A percentile compares a stretch with the other conserved stretches of the same genome.
Evolutionary conservation across 371 early-diverging fungal genomes (phyloP).

Genomic region (Mucor plumbeus): DNA sequence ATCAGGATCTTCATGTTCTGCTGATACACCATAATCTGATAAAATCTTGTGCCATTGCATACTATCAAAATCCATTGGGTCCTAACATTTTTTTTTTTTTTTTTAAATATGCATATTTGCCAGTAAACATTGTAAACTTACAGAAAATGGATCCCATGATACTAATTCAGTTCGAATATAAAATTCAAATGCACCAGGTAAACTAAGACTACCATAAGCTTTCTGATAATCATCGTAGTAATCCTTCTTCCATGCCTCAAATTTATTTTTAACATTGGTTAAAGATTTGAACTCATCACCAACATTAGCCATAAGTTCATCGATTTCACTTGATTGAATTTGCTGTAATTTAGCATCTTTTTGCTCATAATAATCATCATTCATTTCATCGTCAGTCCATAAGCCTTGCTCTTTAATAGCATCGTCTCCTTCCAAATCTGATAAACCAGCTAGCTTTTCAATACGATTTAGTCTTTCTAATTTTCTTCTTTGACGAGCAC

Average conservation of each 20-base stretch:
- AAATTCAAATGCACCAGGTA: constrained; percentile 75
- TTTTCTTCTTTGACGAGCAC: constrained; percentile 43
- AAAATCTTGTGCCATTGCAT: constrained; percentile 61
- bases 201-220: constrained; percentile 70
- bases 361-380: constrained; percentile 32
- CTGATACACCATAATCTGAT: constrained; percentile 53
- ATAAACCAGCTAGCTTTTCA: constrained; percentile 1
- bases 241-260: constrained; percentile 69
- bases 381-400: constrained; percentile 62
- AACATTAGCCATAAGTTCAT: constrained; percentile 53
- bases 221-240: constrained; percentile 71
- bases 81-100: no score
- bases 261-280: constrained; percentile 57
- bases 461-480: constrained; percentile 35
- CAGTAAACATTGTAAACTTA: constrained; percentile 15
- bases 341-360: constrained; percentile 45
- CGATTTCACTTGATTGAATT: constrained; percentile 24
- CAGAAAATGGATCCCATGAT: constrained; percentile 65
- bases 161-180: constrained; percentile 69
- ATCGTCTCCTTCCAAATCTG: constrained; percentile 22
- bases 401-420: constrained; percentile 45
- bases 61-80: constrained; percentile 53
- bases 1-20: constrained; percentile 60
- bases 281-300: constrained; percentile 61
- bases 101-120: background rate